A percentile compares a stretch with the other conserved stretches of the same genome.
Evolutionary conservation across 148 eudicot species (phyloP).

Genomic region (Rhododendron williamsianum): DNA sequence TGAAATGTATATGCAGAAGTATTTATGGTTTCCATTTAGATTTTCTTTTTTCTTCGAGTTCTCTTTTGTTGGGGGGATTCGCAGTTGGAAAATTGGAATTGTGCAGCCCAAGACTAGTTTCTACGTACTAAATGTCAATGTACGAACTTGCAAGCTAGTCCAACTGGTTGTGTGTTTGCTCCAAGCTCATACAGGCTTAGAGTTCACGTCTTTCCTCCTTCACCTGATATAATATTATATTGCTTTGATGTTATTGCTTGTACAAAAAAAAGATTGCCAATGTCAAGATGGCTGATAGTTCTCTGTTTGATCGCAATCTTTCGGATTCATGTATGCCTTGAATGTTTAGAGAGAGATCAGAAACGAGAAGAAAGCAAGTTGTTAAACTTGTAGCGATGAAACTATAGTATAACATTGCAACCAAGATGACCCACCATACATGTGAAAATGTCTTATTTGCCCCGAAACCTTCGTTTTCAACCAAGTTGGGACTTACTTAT

Average conservation of each 20-base stretch:
- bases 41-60: background rate
- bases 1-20: conserved; percentile 1
- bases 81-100: background rate
- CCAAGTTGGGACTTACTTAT: background rate
- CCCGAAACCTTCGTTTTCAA: background rate
- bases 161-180: background rate
- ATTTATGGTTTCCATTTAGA: background rate
- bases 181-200: background rate
- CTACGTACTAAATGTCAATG: background rate
- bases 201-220: background rate
- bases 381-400: background rate
- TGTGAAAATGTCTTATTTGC: conserved; percentile 1
- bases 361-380: background rate
- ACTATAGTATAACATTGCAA: background rate
- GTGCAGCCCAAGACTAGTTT: background rate
- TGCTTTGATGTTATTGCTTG: background rate
- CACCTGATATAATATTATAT: background rate
- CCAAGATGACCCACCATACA: background rate
- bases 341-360: background rate
- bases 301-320: background rate
- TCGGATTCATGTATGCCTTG: background rate
- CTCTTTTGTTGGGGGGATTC: background rate
- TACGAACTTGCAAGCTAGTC: background rate
- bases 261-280: background rate
- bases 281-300: background rate